phyloP scores from a whole-genome alignment of 768 basidiomycete genomes.

The Xerocomus spinulosus region DNA sequence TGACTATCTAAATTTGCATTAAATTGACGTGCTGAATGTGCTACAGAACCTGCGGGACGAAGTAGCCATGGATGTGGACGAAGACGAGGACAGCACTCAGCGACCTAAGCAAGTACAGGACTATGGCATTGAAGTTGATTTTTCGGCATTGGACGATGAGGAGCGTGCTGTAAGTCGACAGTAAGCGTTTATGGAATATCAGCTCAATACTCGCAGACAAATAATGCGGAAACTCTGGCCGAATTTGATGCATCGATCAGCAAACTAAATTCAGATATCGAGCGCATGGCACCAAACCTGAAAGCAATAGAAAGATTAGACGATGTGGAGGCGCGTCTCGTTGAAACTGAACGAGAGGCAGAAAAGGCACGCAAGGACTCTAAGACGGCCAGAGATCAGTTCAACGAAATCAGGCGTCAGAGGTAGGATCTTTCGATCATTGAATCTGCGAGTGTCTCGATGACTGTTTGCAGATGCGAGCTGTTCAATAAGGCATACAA shows the following conservation, averaged over 20 bases:
- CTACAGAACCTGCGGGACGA: conserved; percentile 73
- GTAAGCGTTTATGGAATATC: not conserved
- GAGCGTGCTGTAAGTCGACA: conserved; percentile 54
- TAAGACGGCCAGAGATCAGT: conserved; percentile 85
- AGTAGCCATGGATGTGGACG: conserved; percentile 89
- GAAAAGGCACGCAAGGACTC: conserved; percentile 90
- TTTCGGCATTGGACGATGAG: conserved; percentile 66
- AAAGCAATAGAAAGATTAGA: conserved; percentile 92
- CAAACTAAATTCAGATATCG: conserved; percentile 75
- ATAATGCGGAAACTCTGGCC: conserved; percentile 57
- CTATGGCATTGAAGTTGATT: conserved; percentile 90
- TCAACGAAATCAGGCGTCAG: conserved; percentile 79
- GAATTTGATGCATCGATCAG: conserved; percentile 70
- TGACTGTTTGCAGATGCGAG: conserved; percentile 47
- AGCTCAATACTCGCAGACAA: conserved; percentile 39
- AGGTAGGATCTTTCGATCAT: conserved; percentile 43
- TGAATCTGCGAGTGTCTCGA: not conserved
- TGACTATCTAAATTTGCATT: conserved; percentile 26
- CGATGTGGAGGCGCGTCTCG: conserved; percentile 77
- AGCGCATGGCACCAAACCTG: conserved; percentile 93
- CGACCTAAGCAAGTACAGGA: conserved; percentile 66
- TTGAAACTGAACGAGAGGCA: conserved; percentile 88
- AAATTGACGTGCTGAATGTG: conserved; percentile 4
- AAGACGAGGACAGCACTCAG: conserved; percentile 79
- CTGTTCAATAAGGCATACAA: conserved; percentile 94